phyloP scores from a whole-genome alignment of 2,329 filamentous ascomycete species.

The Ophiostoma perfectum region DNA sequence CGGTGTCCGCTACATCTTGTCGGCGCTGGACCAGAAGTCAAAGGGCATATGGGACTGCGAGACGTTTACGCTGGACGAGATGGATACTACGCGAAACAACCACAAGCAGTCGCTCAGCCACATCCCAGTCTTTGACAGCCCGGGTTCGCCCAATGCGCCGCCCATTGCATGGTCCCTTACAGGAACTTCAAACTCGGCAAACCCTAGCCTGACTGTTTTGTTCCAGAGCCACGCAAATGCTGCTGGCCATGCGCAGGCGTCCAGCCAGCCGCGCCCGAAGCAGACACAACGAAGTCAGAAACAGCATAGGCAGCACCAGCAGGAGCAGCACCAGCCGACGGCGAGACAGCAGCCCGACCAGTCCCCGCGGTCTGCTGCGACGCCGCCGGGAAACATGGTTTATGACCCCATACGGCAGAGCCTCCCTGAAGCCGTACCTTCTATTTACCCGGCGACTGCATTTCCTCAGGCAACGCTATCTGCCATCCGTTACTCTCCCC shows the following conservation, averaged over 20 bases:
- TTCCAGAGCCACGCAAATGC: conserved; percentile 53
- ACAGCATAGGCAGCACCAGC: conserved; percentile 13
- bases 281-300: conserved; percentile 13
- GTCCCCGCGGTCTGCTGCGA: conserved; percentile 39
- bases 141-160: conserved; percentile 46
- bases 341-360: conserved; percentile 20
- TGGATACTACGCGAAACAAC: conserved; percentile 48
- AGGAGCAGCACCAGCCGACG: conserved; percentile 16
- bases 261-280: background rate
- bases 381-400: conserved; percentile 53
- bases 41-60: conserved; percentile 79
- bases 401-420: conserved; percentile 56
- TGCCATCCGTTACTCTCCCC: conserved; percentile 42
- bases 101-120: conserved; percentile 42
- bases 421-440: conserved; percentile 41
- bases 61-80: conserved; percentile 65
- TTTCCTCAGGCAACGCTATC: conserved; percentile 48
- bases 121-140: conserved; percentile 42
- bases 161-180: conserved; percentile 81
- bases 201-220: conserved; percentile 74
- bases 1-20: conserved; percentile 79
- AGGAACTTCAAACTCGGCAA: conserved; percentile 78
- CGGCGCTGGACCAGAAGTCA: conserved; percentile 78
- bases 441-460: conserved; percentile 43
- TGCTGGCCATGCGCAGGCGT: background rate